Base-by-base conservation (phyloP, 345 rosid species). In the Noccaea bulbosa region DNA sequence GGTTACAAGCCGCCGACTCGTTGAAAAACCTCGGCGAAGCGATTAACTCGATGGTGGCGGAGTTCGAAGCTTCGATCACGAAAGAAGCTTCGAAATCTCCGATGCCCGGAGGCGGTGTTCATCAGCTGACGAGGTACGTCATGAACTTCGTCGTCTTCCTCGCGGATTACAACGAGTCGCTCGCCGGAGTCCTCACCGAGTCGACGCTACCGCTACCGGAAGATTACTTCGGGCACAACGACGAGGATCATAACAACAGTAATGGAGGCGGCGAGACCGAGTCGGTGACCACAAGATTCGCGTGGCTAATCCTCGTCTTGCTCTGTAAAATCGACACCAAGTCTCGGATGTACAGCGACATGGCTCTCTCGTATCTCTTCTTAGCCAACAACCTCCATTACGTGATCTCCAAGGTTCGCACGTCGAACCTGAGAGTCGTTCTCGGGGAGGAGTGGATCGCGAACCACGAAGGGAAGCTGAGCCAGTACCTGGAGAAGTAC, bases 281-380 rank as follows among this genome's bases (percentile, higher is more conserved):
- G 44, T 82, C 84, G 2, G 70, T 83, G 5, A 71, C 88, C 0
- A 45, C 67, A 7, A 73, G 89, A 44, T 14, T 92, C 4, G 87
- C 90, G 2, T 89, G 96, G 96, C 67, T 89, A 4, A 71, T 88
- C 24, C 89, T 92, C 11, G 73, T 92, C 22, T 38, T 89, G 43
- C 79, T 92, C 2, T 92, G 96, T 77, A 92, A 92, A 51, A 75
- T 92, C 62, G 96, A 92, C 76, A 75, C 85, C n/a, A 88, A 77
- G 47, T 85, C 92, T 7, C 78, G 81, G 48, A 45, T 55, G 3
- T 86, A 89, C 86, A 86, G 78, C 24, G 86, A 89, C 65, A 83
- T 67, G 37, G 77, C 89, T 8, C 85, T 83, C 8, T 86, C 96
- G 0, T 88, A 92, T 71, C 79, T 92, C 33, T 92, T 88, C 79